Conservation (phyloP, 768 basidiomycete genomes). For the Pisolithus marmoratus region DNA sequence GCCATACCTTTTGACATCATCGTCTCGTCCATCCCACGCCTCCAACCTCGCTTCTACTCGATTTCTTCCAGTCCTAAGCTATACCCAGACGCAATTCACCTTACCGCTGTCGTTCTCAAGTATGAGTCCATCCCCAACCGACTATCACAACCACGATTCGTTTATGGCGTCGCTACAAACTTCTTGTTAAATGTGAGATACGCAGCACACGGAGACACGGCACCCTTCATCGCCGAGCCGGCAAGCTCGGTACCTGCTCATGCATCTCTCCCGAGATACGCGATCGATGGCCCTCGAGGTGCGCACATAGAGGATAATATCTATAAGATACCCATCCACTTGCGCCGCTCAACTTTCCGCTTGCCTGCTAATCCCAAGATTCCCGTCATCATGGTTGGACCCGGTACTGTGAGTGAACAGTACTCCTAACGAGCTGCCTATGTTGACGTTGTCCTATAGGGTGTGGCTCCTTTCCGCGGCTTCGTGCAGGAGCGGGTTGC, state of each 20-base stretch:
- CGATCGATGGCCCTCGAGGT: conserved; percentile 86
- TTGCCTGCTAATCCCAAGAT: conserved; percentile 97
- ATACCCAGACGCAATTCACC: conserved; percentile 82
- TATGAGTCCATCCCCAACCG: conserved; percentile 65
- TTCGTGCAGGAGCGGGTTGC: conserved; percentile 98
- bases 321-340: conserved; percentile 89
- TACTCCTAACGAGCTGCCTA: not conserved
- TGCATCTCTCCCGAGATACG: conserved; percentile 60
- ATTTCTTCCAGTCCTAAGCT: conserved; percentile 97
- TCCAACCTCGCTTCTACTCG: conserved; percentile 97
- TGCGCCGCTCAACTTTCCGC: conserved; percentile 93
- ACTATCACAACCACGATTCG: conserved; percentile 53
- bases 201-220: conserved; percentile 55
- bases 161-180: conserved; percentile 91
- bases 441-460: conserved; percentile 41
- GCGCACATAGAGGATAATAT: conserved; percentile 65
- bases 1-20: conserved; percentile 94
- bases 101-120: conserved; percentile 93
- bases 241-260: conserved; percentile 31
- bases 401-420: conserved; percentile 76
- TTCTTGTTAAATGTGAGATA: conserved; percentile 91
- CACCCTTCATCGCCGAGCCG: conserved; percentile 37
- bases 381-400: conserved; percentile 98
- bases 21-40: conserved; percentile 85
- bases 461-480: conserved; percentile 98